Conservation (phyloP, 768 basidiomycete genomes). For the Leccinum disarticulatum region DNA sequence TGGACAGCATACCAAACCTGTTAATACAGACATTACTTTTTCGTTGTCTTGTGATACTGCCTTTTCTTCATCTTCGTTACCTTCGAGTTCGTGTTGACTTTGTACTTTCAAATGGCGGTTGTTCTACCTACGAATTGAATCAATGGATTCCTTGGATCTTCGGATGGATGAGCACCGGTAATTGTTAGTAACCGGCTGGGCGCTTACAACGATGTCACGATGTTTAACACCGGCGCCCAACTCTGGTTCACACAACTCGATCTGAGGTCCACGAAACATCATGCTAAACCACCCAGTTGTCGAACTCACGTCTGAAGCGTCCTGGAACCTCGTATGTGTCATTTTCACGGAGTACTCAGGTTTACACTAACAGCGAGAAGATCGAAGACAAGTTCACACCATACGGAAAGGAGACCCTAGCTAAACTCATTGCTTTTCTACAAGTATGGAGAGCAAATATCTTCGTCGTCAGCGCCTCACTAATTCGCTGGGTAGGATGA, state of each 20-base stretch:
- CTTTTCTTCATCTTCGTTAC: background rate
- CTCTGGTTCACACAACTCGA: background rate
- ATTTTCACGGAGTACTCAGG: background rate
- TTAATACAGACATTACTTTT: constrained; percentile 24
- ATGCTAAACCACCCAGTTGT: constrained; percentile 73
- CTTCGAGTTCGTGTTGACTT: constrained; percentile 1
- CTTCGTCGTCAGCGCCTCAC: background rate
- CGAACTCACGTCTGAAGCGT: constrained; percentile 76
- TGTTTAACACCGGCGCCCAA: background rate
- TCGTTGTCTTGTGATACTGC: constrained; percentile 6
- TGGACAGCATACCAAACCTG: constrained; percentile 27
- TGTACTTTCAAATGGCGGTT: constrained; percentile 9
- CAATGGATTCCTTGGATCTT: background rate
- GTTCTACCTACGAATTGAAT: constrained; percentile 6
- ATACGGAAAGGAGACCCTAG: constrained; percentile 82
- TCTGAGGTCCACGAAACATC: background rate
- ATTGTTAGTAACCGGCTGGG: constrained; percentile 10
- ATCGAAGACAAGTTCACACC: constrained; percentile 92
- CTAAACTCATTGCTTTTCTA: constrained; percentile 81
- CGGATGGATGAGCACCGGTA: constrained; percentile 1
- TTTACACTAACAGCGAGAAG: constrained; percentile 37
- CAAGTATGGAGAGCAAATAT: constrained; percentile 49
- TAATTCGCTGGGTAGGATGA: constrained; percentile 61
- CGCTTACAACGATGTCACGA: background rate
- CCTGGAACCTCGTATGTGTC: constrained; percentile 78